phyloP scores from a whole-genome alignment of 2,329 filamentous ascomycete genomes.

The Blastomyces silverae region DNA sequence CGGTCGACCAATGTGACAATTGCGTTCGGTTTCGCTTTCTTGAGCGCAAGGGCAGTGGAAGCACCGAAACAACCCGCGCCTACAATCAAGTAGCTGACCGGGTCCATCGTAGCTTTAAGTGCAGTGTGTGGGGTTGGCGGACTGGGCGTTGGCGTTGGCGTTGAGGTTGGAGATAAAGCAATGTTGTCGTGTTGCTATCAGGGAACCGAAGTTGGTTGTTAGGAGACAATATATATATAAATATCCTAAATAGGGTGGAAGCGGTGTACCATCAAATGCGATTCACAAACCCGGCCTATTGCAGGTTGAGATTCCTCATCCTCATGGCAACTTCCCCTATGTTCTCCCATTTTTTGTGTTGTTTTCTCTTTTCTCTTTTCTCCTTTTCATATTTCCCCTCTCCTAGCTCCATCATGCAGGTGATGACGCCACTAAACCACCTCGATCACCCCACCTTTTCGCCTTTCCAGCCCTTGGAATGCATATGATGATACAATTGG shows the following conservation, averaged over 20 bases:
- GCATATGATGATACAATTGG: background rate
- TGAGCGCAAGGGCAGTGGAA: constrained; percentile 16
- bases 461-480: background rate
- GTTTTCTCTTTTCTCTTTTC: background rate
- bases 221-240: background rate
- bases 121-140: background rate
- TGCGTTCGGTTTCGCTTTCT: constrained; percentile 11
- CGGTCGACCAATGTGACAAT: constrained; percentile 15
- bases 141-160: background rate
- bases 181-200: background rate
- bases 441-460: background rate
- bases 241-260: background rate
- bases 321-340: background rate
- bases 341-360: background rate
- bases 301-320: background rate
- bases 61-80: constrained; percentile 49
- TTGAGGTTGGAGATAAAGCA: background rate
- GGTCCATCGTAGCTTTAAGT: background rate
- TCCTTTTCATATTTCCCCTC: background rate
- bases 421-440: background rate
- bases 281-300: background rate
- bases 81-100: constrained; percentile 35
- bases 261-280: background rate
- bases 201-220: background rate
- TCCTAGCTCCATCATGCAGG: background rate